These are phyloP conservation scores for Phytophthora parvispora DNA, from an alignment of 352 stramenopile genomes.

Conservation along the genomic window DNA sequence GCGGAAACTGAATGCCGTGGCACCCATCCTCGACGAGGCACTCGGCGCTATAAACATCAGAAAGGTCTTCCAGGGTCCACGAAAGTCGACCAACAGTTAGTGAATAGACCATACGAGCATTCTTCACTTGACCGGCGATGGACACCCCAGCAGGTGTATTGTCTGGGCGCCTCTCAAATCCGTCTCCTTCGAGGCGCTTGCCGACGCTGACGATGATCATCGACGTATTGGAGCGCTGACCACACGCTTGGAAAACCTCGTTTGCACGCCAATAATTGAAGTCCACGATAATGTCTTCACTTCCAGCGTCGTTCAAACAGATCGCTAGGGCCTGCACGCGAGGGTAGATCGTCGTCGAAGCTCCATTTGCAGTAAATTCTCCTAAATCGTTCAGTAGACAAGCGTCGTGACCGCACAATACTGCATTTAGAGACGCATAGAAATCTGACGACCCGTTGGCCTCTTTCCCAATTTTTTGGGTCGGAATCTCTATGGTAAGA, in stretches of 20 bases:
- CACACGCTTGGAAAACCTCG: constrained; percentile 10
- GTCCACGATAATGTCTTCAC: neutral
- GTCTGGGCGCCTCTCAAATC: neutral
- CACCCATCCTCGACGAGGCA: neutral
- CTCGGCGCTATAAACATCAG: neutral
- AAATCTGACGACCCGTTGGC: neutral
- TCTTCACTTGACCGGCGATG: neutral
- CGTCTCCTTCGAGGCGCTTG: constrained; percentile 19
- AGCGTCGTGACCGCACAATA: neutral
- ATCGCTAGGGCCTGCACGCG: constrained; percentile 18
- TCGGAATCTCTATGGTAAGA: constrained; percentile 12
- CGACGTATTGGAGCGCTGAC: constrained; percentile 9
- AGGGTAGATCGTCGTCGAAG: constrained; percentile 5
- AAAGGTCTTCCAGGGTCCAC: constrained; percentile 14
- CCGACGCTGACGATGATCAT: constrained; percentile 21
- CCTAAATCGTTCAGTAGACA: neutral
- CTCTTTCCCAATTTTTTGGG: constrained; percentile 1
- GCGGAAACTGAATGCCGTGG: neutral
- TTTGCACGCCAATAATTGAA: neutral
- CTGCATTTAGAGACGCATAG: neutral
- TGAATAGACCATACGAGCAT: constrained; percentile 23
- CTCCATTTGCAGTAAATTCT: neutral
- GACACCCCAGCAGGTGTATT: neutral
- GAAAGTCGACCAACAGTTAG: constrained; percentile 28
- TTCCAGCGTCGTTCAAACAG: neutral